Evolutionary conservation across 2,329 filamentous ascomycete species (phyloP), one percentile per base, ranked within the genome.

Genomic region (Dendryphion nanum): DNA sequence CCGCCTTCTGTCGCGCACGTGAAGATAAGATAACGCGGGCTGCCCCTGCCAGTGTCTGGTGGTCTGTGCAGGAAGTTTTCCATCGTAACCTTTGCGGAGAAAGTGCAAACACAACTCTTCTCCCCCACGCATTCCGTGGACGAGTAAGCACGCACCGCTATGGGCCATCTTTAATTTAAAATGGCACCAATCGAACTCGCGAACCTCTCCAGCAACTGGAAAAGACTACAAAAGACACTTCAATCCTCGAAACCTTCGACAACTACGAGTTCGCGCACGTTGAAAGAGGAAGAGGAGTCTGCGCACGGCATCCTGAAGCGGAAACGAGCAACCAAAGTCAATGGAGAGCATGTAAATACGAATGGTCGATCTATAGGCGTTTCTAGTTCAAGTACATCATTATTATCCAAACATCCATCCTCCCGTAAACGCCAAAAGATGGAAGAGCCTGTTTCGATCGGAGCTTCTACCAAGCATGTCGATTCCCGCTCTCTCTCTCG

Each of bases 141-240:
- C n/a, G n/a, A n/a, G n/a, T n/a, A n/a, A n/a, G n/a, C 24, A 8
- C 30, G 52, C 42, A 51, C 52, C 51, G 53, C 50, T 47, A 63
- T 60, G 59, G 47, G 33, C 33, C 23, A 35, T 42, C 50, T 45
- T 44, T 62, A 51, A 64, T 50, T 37, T 38, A 45, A 40, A 40
- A 64, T 64, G 61, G 60, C 58, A 23, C 59, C 48, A 35, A 72
- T 75, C 51, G 61, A 70, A 47, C 47, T 67, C 34, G 52, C 36
- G 17, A 60, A 62, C 38, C 55, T 74, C 32, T 72, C 70, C 50
- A 73, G 71, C 58, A 90, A 90, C 61, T 90, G 86, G 86, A 89
- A 88, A 68, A 84, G 78, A 68, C 74, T 90, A 38, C 85, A 89
- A 68, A 77, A 78, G 48, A 76, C 76, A 53, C 68, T 65, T 36